Percentiles rank a stretch among this genome's conserved stretches.
Conservation (phyloP, 371 early-diverging fungal genomes). For the Pancytospora philotis region DNA sequence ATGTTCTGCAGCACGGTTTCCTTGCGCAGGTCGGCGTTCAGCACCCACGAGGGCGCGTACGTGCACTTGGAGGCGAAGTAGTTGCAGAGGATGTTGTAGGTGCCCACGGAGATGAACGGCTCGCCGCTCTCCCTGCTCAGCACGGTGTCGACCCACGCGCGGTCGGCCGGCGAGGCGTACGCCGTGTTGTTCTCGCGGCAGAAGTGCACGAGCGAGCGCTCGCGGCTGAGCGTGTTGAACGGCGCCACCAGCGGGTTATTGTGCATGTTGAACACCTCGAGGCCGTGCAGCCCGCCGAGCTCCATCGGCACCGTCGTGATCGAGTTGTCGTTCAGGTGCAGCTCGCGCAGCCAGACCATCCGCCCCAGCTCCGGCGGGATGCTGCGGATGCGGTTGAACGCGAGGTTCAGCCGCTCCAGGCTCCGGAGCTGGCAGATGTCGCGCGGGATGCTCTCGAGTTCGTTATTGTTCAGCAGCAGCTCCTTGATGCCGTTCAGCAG, state of each 20-base stretch:
- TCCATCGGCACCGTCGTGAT: conserved; percentile 75
- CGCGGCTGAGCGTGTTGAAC: conserved; percentile 66
- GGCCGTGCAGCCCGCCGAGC: conserved; percentile 75
- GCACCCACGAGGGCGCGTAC: conserved; percentile 89
- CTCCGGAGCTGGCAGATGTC: conserved; percentile 50
- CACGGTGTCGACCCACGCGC: conserved; percentile 76
- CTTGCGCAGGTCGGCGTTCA: conserved; percentile 80
- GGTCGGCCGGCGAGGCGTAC: conserved; percentile 70
- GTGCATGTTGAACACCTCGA: conserved; percentile 80
- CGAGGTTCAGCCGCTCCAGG: conserved; percentile 53
- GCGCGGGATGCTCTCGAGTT: conserved; percentile 49
- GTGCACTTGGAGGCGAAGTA: conserved; percentile 78
- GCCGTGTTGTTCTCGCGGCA: conserved; percentile 73
- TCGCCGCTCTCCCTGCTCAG: conserved; percentile 35
- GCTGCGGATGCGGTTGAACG: conserved; percentile 71
- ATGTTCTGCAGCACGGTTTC: conserved; percentile 78
- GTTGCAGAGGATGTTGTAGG: conserved; percentile 83
- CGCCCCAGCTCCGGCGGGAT: conserved; percentile 81
- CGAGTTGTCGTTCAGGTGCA: conserved; percentile 80
- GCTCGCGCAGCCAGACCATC: conserved; percentile 68
- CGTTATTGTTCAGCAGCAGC: conserved; percentile 51
- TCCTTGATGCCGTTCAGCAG: conserved; percentile 36
- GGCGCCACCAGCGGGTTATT: conserved; percentile 85
- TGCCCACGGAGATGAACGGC: conserved; percentile 68
- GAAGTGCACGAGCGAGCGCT: conserved; percentile 72